phyloP scores from a whole-genome alignment of 306 rosid genomes.

The Cicer arietinum region DNA sequence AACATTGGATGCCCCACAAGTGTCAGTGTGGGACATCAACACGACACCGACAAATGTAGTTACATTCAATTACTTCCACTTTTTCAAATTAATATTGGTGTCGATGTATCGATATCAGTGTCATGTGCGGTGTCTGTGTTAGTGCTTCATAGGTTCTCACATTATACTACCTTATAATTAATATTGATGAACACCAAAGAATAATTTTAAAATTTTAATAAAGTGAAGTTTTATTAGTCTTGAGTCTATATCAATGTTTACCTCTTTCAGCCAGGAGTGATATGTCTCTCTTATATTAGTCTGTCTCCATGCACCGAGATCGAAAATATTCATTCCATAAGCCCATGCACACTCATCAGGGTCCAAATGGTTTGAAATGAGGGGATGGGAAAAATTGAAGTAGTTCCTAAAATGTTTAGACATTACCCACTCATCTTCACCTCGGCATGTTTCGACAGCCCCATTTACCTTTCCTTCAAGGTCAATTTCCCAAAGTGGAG shows the following conservation, averaged over 20 bases:
- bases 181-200: conserved; percentile 22
- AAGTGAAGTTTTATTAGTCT: not conserved
- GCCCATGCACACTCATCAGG: conserved; percentile 69
- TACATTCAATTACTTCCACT: too few species aligned
- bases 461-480: conserved; percentile 62
- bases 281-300: conserved; percentile 51
- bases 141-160: too few species aligned
- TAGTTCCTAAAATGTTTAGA: conserved; percentile 57
- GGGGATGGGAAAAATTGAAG: conserved; percentile 57
- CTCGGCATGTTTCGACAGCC: conserved; percentile 64
- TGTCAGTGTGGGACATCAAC: too few species aligned
- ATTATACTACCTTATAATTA: not conserved
- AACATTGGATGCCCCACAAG: too few species aligned
- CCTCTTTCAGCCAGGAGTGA: conserved; percentile 63
- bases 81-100: too few species aligned
- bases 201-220: not conserved
- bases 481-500: conserved; percentile 62
- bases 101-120: too few species aligned
- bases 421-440: conserved; percentile 64
- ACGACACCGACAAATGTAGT: too few species aligned
- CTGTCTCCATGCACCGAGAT: conserved; percentile 56
- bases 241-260: conserved; percentile 36
- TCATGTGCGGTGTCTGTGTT: too few species aligned
- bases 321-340: conserved; percentile 64
- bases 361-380: conserved; percentile 48